Evolutionary conservation across 306 rosid genomes (phyloP), one percentile per base, ranked within the genome.

Genomic region (Rosa chinensis): DNA sequence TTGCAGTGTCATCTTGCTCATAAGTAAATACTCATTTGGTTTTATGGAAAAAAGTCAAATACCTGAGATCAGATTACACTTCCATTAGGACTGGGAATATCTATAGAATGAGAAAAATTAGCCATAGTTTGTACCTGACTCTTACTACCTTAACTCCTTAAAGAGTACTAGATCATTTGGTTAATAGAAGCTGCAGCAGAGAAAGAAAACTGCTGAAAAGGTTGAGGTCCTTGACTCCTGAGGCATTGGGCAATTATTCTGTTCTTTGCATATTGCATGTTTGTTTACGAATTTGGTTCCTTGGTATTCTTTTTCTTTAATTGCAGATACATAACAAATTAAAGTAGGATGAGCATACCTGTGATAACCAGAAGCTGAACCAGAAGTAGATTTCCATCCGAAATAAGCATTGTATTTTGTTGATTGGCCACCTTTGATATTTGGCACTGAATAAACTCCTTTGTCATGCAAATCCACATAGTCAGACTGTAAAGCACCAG

Each of bases 311-410:
- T n/a, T 21, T 52, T 32, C 66, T 42, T 53, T 16, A 37, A 40
- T 73, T 56, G 16, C 53, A 74, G 55, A 74, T 17, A 14, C 8
- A 8, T 35, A 74, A 40, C 21, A 74, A 4, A 40, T 12, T 6
- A 39, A 53, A 21, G 10, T 49, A 77, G 48, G 75, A 69, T 67
- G 47, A 17, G 28, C 3, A 4, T 84, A 82, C 86, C 86, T 82
- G 77, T 79, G 82, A 55, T 56, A 73, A 58, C 84, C 86, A 3
- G 84, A 82, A 67, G 82, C 48, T 14, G 84, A 79, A 72, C 86
- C 86, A 72, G 88, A 85, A 59, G 84, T 25, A 67, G 84, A 82
- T 49, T 79, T 80, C 86, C 84, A 82, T 21, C 86, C 89, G 82
- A 37, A 80, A 52, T 86, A 82, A 70, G 86, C 82, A 77, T 80